phyloP scores from a whole-genome alignment of 192 early-diverging fungal species.

The Coemansia javaensis region DNA sequence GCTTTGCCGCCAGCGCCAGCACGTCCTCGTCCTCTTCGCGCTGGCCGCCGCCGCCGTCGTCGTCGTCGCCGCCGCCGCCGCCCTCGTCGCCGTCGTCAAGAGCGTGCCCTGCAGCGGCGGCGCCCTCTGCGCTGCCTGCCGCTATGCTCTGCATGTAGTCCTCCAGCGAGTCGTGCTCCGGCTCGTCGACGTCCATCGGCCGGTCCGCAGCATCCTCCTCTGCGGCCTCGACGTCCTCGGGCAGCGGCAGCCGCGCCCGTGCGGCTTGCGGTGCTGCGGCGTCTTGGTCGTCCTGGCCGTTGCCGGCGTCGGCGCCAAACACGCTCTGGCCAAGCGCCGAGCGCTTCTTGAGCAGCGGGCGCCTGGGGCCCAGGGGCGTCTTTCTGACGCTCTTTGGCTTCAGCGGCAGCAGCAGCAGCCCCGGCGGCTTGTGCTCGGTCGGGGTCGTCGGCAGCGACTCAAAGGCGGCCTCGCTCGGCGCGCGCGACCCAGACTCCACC shows the following conservation, averaged over 20 bases:
- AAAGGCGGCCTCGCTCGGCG: slow-evolving; percentile 10
- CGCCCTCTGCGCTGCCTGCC: slow-evolving; percentile 56
- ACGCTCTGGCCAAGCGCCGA: slow-evolving; percentile 18
- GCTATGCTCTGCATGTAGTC: slow-evolving; percentile 85
- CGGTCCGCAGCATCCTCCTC: slow-evolving; percentile 1
- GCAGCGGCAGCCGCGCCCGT: not conserved
- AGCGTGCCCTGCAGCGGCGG: slow-evolving; percentile 15
- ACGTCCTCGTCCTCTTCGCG: slow-evolving; percentile 62
- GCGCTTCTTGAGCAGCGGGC: slow-evolving; percentile 43
- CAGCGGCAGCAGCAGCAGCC: not conserved
- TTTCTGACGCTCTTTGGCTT: slow-evolving; percentile 5
- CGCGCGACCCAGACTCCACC: slow-evolving; percentile 3
- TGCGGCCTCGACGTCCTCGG: not conserved
- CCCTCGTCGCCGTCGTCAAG: not conserved
- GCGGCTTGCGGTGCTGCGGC: not conserved
- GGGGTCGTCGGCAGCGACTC: slow-evolving; percentile 19
- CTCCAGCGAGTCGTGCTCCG: slow-evolving; percentile 70
- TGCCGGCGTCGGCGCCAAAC: slow-evolving; percentile 24
- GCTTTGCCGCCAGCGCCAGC: slow-evolving; percentile 74
- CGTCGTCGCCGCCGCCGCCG: slow-evolving; percentile 45
- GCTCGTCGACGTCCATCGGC: slow-evolving; percentile 42
- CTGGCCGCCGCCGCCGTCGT: slow-evolving; percentile 46
- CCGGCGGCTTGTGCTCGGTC: not conserved
- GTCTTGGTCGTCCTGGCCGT: not conserved
- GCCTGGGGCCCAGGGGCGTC: slow-evolving; percentile 41